phyloP scores from a whole-genome alignment of 2,329 filamentous ascomycete species.

The Penicillium sp. region DNA sequence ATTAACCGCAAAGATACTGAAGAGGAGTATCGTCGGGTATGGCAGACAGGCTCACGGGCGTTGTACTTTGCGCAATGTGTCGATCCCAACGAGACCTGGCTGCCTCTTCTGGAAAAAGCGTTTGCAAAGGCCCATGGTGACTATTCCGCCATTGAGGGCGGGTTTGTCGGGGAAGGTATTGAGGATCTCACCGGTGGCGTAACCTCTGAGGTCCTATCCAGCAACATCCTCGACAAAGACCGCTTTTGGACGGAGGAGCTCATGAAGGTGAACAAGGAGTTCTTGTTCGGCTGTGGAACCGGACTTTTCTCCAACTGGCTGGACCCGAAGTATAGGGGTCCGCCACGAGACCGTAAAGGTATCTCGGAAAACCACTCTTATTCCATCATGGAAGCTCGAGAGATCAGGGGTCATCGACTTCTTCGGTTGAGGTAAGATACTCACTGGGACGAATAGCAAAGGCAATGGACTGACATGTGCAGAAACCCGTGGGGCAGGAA shows the following conservation, averaged over 20 bases:
- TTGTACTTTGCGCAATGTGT: constrained; percentile 72
- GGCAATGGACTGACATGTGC: constrained; percentile 12
- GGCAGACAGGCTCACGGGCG: constrained; percentile 69
- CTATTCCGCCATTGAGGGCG: constrained; percentile 67
- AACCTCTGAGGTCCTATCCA: constrained; percentile 43
- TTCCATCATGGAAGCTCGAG: constrained; percentile 55
- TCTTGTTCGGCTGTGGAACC: constrained; percentile 49
- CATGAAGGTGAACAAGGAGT: constrained; percentile 71
- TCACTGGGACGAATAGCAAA: background rate
- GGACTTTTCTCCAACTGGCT: constrained; percentile 44
- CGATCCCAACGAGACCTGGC: constrained; percentile 74
- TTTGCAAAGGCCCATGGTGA: constrained; percentile 81
- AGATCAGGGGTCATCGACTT: constrained; percentile 57
- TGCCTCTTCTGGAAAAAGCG: constrained; percentile 73
- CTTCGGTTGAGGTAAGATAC: constrained; percentile 53
- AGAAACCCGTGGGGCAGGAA: constrained; percentile 76
- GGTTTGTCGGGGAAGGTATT: constrained; percentile 60
- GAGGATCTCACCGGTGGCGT: constrained; percentile 54
- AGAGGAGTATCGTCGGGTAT: constrained; percentile 62
- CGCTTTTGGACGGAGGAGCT: constrained; percentile 79
- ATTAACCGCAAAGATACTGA: constrained; percentile 68
- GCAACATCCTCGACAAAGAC: constrained; percentile 58
- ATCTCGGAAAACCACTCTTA: constrained; percentile 50
- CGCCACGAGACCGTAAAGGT: constrained; percentile 39
- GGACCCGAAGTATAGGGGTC: constrained; percentile 30